Evolutionary conservation across 2,329 filamentous ascomycete genomes (phyloP), one percentile per base, ranked within the genome.

Genomic region (Venturia carpophila): DNA sequence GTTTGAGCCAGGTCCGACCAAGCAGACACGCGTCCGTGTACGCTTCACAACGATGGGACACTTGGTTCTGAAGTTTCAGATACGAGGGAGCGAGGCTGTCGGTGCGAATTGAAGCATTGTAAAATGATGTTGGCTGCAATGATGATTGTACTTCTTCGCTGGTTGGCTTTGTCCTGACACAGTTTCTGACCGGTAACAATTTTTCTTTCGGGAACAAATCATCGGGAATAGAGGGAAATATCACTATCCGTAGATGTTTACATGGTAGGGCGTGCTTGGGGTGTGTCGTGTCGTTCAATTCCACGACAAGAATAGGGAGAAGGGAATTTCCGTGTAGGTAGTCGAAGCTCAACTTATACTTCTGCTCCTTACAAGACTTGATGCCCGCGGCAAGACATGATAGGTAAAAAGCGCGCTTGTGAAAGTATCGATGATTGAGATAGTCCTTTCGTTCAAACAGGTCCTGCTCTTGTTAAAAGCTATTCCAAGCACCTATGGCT

Each of bases 371-470:
- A 3, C 82, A 77, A 45, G 83, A 79, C 68, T 86, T 85, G 63
- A 97, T 79, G 5, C 84, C 86, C 39, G 85, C 86, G 17, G 91
- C 87, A 65, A 97, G 79, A 68, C 89, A 91, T 42, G 92, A 91
- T 62, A 97, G 79, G 73, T 95, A 97, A 76, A 93, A 97, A 15
- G 94, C 90, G 68, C 92, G 83, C 72, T 96, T 95, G 78, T 97
- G 92, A 73, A 97, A 96, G 77, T 96, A 97, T 67, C 94, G 86
- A 79, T 94, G 83, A 74, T 96, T 92, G 62, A 92, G 82, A 74
- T 93, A 97, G 76, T 99, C 94, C 77, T 97, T 97, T 56, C 95
- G 90, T 72, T 96, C 91, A 71, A 97, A 92, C 15, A 96, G 77
- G 0, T 83, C 78, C 66, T 79, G 71, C 9, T 43, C 30, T 43